Conservation (phyloP, 768 basidiomycete species). For the Tubosaeta brunneosetosa region DNA sequence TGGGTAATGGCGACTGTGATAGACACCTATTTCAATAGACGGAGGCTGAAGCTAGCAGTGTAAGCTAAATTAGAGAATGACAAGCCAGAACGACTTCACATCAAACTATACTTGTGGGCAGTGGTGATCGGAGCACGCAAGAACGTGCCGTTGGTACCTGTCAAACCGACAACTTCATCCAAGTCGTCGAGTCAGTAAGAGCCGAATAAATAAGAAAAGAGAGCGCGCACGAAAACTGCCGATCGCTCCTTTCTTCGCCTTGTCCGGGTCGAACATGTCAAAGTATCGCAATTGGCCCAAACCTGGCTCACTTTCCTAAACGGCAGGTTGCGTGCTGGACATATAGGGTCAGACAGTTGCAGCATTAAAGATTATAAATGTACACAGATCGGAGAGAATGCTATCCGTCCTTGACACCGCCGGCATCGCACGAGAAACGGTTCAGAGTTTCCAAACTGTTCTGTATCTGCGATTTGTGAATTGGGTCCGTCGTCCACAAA, state of each 20-base stretch:
- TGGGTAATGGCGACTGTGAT: too few relatives aligned
- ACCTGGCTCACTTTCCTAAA: constrained; percentile 60
- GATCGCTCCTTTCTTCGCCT: constrained; percentile 72
- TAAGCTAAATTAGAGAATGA: too few relatives aligned
- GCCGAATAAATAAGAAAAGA: background rate
- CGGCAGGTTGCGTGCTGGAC: constrained; percentile 57
- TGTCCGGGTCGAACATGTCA: constrained; percentile 71
- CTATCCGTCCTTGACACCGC: constrained; percentile 55
- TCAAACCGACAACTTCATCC: constrained; percentile 57
- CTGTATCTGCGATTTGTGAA: constrained; percentile 81
- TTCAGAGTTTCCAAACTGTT: constrained; percentile 76
- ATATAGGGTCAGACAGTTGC: constrained; percentile 58
- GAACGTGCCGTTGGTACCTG: constrained; percentile 44
- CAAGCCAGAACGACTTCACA: too few relatives aligned
- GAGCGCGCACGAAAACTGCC: constrained; percentile 41
- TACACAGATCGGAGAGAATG: constrained; percentile 51
- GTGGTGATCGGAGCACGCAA: constrained; percentile 50
- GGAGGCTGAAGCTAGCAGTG: too few relatives aligned
- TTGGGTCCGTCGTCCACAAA: constrained; percentile 34
- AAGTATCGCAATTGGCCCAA: constrained; percentile 88
- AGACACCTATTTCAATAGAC: too few relatives aligned
- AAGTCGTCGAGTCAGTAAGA: constrained; percentile 1
- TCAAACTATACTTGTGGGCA: constrained; percentile 58
- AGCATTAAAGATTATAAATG: constrained; percentile 59
- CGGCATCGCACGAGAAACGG: constrained; percentile 76